Percentiles rank a stretch among this genome's conserved stretches.
phyloP scores from a whole-genome alignment of 2,329 filamentous ascomycete genomes.

The Ceratocystis eucalypticola region DNA sequence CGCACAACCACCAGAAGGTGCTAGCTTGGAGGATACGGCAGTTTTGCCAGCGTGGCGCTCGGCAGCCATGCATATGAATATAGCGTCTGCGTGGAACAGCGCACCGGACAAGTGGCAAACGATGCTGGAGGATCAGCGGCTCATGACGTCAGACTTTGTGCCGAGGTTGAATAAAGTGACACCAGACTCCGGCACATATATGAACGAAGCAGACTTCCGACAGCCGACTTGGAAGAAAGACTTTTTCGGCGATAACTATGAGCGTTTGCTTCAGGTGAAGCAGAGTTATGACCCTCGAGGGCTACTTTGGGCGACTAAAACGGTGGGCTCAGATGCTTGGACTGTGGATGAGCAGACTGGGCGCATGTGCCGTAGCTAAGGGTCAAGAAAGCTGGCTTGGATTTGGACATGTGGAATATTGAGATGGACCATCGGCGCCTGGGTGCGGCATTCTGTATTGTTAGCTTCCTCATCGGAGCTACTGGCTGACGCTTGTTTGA shows the following conservation, averaged over 20 bases:
- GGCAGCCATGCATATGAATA: conserved; percentile 11
- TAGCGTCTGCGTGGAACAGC: conserved; percentile 13
- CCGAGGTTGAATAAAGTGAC: conserved; percentile 28
- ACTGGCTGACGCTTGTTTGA: too few species aligned
- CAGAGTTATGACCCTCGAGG: conserved; percentile 34
- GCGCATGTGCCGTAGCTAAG: conserved; percentile 28
- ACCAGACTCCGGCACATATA: conserved; percentile 32
- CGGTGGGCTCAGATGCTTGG: conserved; percentile 42
- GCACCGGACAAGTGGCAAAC: conserved; percentile 12
- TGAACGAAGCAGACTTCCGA: conserved; percentile 39
- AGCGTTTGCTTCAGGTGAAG: conserved; percentile 33
- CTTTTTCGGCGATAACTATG: conserved; percentile 37
- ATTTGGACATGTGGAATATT: background rate
- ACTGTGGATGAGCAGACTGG: conserved; percentile 27
- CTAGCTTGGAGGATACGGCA: conserved; percentile 22
- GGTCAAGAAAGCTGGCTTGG: background rate
- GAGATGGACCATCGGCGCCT: too few species aligned
- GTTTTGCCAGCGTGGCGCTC: conserved; percentile 22
- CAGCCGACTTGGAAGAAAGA: conserved; percentile 31
- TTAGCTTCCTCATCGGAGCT: too few species aligned
- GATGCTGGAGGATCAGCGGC: conserved; percentile 12
- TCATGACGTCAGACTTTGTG: conserved; percentile 24
- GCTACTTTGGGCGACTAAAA: conserved; percentile 36
- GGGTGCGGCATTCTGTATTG: too few species aligned
- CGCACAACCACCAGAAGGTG: conserved; percentile 22